Evolutionary conservation across 768 basidiomycete genomes (phyloP), one percentile per base, ranked within the genome.

Genomic region (Sporobolomyces phaffii): DNA sequence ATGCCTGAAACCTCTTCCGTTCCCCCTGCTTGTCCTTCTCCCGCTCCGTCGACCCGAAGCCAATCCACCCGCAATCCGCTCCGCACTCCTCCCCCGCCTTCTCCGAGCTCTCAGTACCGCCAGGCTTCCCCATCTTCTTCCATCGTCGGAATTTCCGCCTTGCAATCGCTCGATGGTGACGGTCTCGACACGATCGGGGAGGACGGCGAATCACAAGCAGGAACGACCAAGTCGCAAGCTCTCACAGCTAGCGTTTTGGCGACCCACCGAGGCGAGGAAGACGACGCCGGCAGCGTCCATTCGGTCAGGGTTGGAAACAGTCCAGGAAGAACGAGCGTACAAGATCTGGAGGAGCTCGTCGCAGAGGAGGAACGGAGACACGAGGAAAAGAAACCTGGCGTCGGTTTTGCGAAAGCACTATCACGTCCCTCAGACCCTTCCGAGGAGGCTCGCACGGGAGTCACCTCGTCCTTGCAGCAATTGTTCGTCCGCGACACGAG

Each of bases 161-260:
- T 10, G 29, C 44, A 38, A 34, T 43, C 5, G 20, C 28, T n/a
- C 20, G 56, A 47, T 20, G 1, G 8, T 7, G 26, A 18, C 29
- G 49, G 34, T 9, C 68, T 75, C 49, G 72, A 73, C 31, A 74
- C 75, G 22, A 75, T 75, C 13, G 75, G 73, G 24, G 75, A 75
- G 58, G 75, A 75, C 47, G 75, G 75, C 10, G 75, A 75, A 60
- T 63, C 60, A 18, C 75, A 74, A 38, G 75, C 75, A 11, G 74
- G 74, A 2, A 75, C 74, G 28, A 41, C 60, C 10, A 58, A 45
- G 10, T 48, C 44, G 13, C 34, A 49, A 9, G 63, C 56, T 2
- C 52, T 58, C 41, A n/a, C 10, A 13, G 29, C 41, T 18, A 45
- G 40, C 15, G 43, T 18, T 2, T 40, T 60, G 11, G 48, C 33